These are phyloP conservation scores for Clarireedia homoeocarpa DNA, from an alignment of 2,329 filamentous ascomycete genomes.

Conservation along the genomic window DNA sequence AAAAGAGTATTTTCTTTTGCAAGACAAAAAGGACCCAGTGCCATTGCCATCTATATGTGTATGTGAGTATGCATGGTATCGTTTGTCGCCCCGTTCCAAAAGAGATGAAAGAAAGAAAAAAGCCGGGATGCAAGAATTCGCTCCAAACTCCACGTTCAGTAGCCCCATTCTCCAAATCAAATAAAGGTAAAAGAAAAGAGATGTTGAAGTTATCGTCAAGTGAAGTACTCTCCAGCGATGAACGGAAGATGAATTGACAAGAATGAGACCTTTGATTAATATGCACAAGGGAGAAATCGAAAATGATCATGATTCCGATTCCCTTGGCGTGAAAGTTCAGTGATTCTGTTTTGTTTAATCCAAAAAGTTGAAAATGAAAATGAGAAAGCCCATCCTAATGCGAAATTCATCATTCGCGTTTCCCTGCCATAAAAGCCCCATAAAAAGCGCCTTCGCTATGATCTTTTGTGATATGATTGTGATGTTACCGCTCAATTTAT, in stretches of 20 bases:
- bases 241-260: not conserved
- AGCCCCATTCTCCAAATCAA: not conserved
- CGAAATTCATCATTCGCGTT: conserved; percentile 5
- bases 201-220: conserved; percentile 1
- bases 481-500: conserved; percentile 8
- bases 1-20: not conserved
- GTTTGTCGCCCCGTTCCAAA: not conserved
- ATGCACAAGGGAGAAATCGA: not conserved
- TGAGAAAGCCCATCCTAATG: conserved; percentile 1
- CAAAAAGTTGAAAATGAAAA: not conserved
- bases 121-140: not conserved
- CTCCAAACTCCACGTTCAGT: not conserved
- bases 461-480: conserved; percentile 7
- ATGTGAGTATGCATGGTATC: not conserved
- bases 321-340: not conserved
- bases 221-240: not conserved
- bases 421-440: conserved; percentile 5
- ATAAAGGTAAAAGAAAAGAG: not conserved
- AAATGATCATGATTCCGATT: conserved; percentile 1
- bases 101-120: not conserved
- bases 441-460: conserved; percentile 7
- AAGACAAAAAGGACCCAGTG: not conserved
- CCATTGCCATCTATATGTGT: conserved; percentile 10
- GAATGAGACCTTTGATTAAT: conserved; percentile 7
- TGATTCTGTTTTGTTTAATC: conserved; percentile 7